phyloP scores from a whole-genome alignment of 345 rosid species.

The Gossypioides kirkii region DNA sequence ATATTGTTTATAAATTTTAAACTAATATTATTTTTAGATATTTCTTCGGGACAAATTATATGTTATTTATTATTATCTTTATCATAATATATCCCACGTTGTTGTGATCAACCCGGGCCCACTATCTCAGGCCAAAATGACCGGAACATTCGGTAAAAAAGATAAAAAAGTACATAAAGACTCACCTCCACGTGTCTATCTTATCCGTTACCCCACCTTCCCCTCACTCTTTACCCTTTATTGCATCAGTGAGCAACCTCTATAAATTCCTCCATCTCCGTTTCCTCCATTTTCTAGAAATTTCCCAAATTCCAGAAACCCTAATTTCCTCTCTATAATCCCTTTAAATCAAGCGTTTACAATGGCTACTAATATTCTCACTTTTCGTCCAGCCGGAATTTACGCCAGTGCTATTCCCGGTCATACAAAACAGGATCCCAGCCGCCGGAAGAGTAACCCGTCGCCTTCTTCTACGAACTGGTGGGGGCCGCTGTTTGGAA shows the following conservation, averaged over 20 bases:
- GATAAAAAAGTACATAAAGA: background rate
- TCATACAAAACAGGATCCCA: conserved; percentile 12
- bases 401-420: conserved; percentile 21
- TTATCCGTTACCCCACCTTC: conserved; percentile 19
- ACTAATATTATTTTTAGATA: too few species aligned
- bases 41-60: too few species aligned
- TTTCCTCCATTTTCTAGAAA: background rate
- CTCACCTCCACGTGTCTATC: conserved; percentile 30
- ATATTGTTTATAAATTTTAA: too few species aligned
- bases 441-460: conserved; percentile 13
- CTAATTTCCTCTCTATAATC: background rate
- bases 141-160: conserved; percentile 26
- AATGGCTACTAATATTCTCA: conserved; percentile 40
- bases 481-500: conserved; percentile 58
- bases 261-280: background rate
- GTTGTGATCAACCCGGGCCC: too few species aligned
- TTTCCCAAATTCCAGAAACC: background rate
- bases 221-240: background rate
- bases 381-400: conserved; percentile 16
- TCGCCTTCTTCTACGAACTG: conserved; percentile 30
- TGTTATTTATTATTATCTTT: too few species aligned
- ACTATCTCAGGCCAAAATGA: background rate
- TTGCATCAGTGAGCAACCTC: background rate
- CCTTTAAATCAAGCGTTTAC: background rate
- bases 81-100: too few species aligned